Evolutionary conservation across 1,284 basidiomycete genomes (phyloP).

Genomic region (Anthracocystis panici-leucophaei): DNA sequence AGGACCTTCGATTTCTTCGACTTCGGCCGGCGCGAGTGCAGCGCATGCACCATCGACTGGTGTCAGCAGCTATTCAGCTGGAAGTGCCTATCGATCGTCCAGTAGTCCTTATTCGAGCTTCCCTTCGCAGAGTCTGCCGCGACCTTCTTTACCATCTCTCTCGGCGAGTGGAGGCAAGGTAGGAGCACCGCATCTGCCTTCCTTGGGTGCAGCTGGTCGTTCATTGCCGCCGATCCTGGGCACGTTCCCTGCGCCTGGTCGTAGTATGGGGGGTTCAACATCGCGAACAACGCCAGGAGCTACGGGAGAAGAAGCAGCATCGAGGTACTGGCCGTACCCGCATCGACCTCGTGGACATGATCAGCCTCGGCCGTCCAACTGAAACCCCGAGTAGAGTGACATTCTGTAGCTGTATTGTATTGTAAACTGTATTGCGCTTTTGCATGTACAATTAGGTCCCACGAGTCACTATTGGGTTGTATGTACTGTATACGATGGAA

Average conservation of each 20-base stretch:
- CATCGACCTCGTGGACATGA: constrained; percentile 35
- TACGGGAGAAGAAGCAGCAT: constrained; percentile 23
- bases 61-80: constrained; percentile 30
- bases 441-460: neutral
- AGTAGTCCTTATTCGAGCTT: constrained; percentile 44
- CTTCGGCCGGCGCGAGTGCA: constrained; percentile 12
- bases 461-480: neutral
- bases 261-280: constrained; percentile 12
- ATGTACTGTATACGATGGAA: neutral
- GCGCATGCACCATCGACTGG: constrained; percentile 1
- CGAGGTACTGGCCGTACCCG: constrained; percentile 41
- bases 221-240: constrained; percentile 51
- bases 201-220: constrained; percentile 30
- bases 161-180: constrained; percentile 24
- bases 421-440: neutral
- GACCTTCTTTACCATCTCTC: constrained; percentile 40
- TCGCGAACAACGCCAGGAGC: constrained; percentile 13
- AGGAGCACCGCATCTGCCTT: constrained; percentile 41
- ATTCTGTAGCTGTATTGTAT: constrained; percentile 1
- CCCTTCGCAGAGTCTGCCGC: constrained; percentile 46
- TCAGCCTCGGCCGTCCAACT: constrained; percentile 3
- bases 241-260: constrained; percentile 33
- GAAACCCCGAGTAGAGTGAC: constrained; percentile 16
- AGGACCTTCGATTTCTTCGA: constrained; percentile 16
- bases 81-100: constrained; percentile 40